phyloP scores from a whole-genome alignment of 75 land plant species.

The Cryptomeria japonica region DNA sequence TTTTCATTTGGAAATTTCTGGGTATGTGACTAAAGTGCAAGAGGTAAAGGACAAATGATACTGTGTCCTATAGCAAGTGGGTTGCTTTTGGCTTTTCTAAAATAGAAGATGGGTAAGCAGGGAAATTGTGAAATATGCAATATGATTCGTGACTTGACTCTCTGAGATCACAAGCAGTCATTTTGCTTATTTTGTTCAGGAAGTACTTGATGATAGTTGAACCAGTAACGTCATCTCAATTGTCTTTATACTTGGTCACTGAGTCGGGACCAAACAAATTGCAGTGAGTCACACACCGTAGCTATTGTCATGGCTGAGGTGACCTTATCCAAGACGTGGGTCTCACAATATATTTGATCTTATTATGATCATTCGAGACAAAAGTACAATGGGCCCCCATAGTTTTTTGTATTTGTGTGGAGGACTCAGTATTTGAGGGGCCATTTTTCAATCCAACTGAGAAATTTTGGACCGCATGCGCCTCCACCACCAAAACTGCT shows the following conservation, averaged over 20 bases:
- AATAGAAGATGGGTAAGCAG: background rate
- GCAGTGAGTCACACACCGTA: background rate
- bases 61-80: background rate
- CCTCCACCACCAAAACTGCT: background rate
- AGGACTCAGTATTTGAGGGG: background rate
- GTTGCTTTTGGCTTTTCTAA: background rate
- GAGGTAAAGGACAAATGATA: background rate
- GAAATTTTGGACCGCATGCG: background rate
- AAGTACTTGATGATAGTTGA: background rate
- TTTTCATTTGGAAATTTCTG: background rate
- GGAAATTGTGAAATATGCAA: background rate
- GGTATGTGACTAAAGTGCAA: background rate
- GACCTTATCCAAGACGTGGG: background rate
- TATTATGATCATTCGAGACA: background rate
- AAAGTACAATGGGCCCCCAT: background rate
- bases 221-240: background rate
- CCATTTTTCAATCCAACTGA: background rate
- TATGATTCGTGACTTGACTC: background rate
- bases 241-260: background rate
- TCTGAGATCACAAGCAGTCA: background rate
- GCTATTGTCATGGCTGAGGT: background rate
- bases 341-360: background rate
- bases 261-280: background rate
- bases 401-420: background rate
- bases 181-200: background rate